Conservation (phyloP, 106 monocot genomes). For the Vanilla planifolia region DNA sequence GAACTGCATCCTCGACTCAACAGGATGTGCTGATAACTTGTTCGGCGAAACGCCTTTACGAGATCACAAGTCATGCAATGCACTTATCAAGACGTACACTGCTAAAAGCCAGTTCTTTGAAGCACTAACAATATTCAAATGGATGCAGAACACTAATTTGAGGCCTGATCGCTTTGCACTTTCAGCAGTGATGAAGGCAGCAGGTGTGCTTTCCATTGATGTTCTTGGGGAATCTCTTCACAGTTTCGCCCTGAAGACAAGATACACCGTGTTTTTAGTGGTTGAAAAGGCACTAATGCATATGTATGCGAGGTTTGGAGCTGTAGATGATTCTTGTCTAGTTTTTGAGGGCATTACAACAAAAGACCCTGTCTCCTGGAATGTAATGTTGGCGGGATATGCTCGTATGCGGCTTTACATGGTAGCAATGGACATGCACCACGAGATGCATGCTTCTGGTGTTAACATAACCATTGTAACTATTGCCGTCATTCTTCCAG, state of each 20-base stretch:
- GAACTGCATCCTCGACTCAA: neutral
- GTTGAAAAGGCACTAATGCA: conserved; percentile 54
- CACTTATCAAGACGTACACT: conserved; percentile 10
- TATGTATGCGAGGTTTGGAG: conserved; percentile 35
- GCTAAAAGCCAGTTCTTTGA: conserved; percentile 7
- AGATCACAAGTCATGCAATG: conserved; percentile 18
- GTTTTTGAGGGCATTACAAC: conserved; percentile 26
- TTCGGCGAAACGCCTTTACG: conserved; percentile 24
- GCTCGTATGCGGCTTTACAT: conserved; percentile 19
- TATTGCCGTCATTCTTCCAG: conserved; percentile 42
- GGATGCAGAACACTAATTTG: conserved; percentile 5
- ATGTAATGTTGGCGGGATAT: conserved; percentile 42
- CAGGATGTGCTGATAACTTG: conserved; percentile 4
- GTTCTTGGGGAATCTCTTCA: conserved; percentile 32
- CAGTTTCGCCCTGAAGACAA: conserved; percentile 29
- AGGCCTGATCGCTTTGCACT: conserved; percentile 33
- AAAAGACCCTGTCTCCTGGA: conserved; percentile 53
- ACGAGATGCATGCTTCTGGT: conserved; percentile 28
- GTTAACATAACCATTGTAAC: conserved; percentile 25
- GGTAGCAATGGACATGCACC: conserved; percentile 24
- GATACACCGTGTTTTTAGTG: neutral
- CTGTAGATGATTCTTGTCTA: conserved; percentile 21
- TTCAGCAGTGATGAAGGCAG: conserved; percentile 41
- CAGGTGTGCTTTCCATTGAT: neutral
- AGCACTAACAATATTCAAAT: conserved; percentile 16